A percentile compares a stretch with the other conserved stretches of the same genome.
phyloP scores from a whole-genome alignment of 148 eudicot genomes.

The Amaranthus cruentus region DNA sequence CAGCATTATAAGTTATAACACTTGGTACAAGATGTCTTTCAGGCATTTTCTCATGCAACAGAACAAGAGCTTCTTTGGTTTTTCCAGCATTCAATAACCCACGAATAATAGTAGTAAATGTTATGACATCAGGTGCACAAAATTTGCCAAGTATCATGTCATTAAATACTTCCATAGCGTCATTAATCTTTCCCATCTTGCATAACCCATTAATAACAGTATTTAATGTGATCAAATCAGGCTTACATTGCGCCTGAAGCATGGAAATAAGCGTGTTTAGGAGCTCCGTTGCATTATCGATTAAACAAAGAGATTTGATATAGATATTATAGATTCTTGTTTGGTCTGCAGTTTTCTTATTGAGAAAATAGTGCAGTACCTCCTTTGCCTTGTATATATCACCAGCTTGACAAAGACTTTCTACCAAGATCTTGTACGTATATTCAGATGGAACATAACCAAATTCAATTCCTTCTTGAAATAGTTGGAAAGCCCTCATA shows the following conservation, averaged over 20 bases:
- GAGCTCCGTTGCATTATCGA: slow-evolving; percentile 62
- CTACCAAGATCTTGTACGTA: slow-evolving; percentile 62
- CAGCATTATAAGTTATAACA: slow-evolving; percentile 74
- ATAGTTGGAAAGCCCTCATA: slow-evolving; percentile 87
- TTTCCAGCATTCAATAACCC: slow-evolving; percentile 56
- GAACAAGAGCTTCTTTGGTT: slow-evolving; percentile 44
- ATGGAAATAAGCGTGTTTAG: slow-evolving; percentile 60
- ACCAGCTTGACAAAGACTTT: slow-evolving; percentile 61
- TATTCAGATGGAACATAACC: slow-evolving; percentile 73
- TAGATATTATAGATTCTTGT: slow-evolving; percentile 73
- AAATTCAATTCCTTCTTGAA: slow-evolving; percentile 65
- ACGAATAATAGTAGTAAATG: slow-evolving; percentile 64
- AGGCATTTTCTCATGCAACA: slow-evolving; percentile 60
- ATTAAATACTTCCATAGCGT: slow-evolving; percentile 52
- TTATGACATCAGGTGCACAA: slow-evolving; percentile 67
- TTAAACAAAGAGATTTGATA: slow-evolving; percentile 59
- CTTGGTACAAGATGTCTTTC: slow-evolving; percentile 51
- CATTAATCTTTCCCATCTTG: slow-evolving; percentile 56
- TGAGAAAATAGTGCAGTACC: slow-evolving; percentile 53
- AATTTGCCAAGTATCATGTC: slow-evolving; percentile 79
- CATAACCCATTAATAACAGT: slow-evolving; percentile 76
- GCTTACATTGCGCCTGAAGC: slow-evolving; percentile 62
- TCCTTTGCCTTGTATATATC: slow-evolving; percentile 59
- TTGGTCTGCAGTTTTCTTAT: slow-evolving; percentile 36
- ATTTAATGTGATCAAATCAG: slow-evolving; percentile 74